These are phyloP conservation scores for Massariosphaeria phaeospora DNA, from an alignment of 495 filamentous ascomycete genomes.

Conservation along the genomic window DNA sequence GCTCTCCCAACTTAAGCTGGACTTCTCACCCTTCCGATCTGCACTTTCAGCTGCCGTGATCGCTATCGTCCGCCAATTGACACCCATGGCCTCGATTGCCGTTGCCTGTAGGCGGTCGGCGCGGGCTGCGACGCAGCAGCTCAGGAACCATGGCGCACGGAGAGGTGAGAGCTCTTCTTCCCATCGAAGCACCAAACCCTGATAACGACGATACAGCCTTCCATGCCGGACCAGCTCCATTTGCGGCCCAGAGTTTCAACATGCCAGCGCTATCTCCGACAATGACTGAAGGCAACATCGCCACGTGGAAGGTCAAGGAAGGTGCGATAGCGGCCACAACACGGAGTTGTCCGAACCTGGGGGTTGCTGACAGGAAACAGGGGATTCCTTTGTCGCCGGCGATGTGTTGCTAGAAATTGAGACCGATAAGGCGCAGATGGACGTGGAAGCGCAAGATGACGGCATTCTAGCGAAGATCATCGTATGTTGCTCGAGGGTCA, in stretches of 20 bases:
- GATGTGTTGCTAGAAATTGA: slow-evolving; percentile 83
- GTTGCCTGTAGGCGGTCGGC: slow-evolving; percentile 32
- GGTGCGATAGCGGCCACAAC: slow-evolving; percentile 40
- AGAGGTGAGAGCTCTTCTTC: slow-evolving; percentile 28
- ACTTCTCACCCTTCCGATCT: slow-evolving; percentile 14
- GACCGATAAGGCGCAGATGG: slow-evolving; percentile 85
- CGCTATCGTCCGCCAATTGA: not conserved
- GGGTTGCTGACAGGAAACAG: slow-evolving; percentile 27
- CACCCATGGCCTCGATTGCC: slow-evolving; percentile 34
- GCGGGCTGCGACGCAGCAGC: slow-evolving; percentile 30
- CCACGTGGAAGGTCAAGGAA: slow-evolving; percentile 71
- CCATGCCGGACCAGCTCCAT: slow-evolving; percentile 50
- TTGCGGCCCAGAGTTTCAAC: slow-evolving; percentile 70
- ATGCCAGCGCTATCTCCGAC: slow-evolving; percentile 86
- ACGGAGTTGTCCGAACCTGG: not conserved
- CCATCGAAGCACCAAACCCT: slow-evolving; percentile 9
- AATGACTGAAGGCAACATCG: slow-evolving; percentile 82
- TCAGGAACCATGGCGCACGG: slow-evolving; percentile 24
- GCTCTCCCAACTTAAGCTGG: slow-evolving; percentile 22
- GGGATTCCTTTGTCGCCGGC: slow-evolving; percentile 65
- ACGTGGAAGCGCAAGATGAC: slow-evolving; percentile 83
- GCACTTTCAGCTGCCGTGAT: slow-evolving; percentile 1
- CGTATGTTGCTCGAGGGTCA: slow-evolving; percentile 31
- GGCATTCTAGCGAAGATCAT: slow-evolving; percentile 74
- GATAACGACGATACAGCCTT: slow-evolving; percentile 49